Base-by-base conservation (phyloP, 2,329 filamentous ascomycete genomes). In the Microascus cirrosus region DNA sequence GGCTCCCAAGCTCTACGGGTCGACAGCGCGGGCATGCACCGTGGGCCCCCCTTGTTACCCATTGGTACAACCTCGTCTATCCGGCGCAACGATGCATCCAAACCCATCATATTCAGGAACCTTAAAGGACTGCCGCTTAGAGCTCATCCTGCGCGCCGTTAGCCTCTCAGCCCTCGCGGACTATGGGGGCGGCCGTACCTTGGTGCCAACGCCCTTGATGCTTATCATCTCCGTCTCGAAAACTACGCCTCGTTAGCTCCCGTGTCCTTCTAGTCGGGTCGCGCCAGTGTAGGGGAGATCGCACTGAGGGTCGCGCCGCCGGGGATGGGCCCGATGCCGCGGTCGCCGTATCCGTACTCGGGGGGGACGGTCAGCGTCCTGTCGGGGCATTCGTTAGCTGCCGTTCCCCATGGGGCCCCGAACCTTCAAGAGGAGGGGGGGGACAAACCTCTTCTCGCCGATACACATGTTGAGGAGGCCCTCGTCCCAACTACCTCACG, bases 381-480 rank as follows among this genome's bases (percentile, higher is more conserved):
- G 61, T 10, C 28, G 8, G 8, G 28, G 28, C 4, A 58, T 60
- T 45, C 53, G 63, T 65, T 59, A 66, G 63, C 55, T 53, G 62
- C 50, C 52, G 28, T 12, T 32, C 8, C 18, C 3, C 22, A 2
- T 4, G 25, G 32, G 28, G 42, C 2, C 7, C n/a, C n/a, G n/a
- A n/a, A n/a, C n/a, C n/a, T n/a, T n/a, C 13, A 35, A 11, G 50
- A 51, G 15, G 59, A 54, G 39, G 13, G 12, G 18, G 35, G 45
- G 39, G 6, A 65, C 72, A 73, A 65, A 77, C 79, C 81, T 83
- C 79, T 92, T 93, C 79, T 97, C 93, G 61, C 94, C 93, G 65
- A 95, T 87, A 74, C 94, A 97, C 92, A 97, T 96, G 68, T 89
- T 89, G 57, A 94, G 66, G 45, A 97, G 80, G 55, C 93, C 93